phyloP scores from a whole-genome alignment of 1,139 yeast genomes.

The Debaryomyces nepalensis region DNA sequence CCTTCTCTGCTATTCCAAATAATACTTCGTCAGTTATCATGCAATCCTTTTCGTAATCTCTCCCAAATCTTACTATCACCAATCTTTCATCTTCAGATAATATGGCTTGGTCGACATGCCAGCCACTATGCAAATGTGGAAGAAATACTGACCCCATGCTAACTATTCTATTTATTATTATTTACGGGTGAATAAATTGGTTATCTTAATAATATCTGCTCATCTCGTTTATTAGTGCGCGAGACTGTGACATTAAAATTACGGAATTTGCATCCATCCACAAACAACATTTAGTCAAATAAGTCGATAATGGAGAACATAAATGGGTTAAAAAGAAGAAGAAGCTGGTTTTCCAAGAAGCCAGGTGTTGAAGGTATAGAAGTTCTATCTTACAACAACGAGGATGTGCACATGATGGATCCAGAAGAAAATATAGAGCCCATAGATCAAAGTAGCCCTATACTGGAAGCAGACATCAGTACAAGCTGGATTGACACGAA shows the following conservation, averaged over 20 bases:
- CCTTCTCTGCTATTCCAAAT: slow-evolving; percentile 78
- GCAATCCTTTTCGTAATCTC: slow-evolving; percentile 76
- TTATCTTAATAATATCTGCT: too few species aligned
- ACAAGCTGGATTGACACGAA: slow-evolving; percentile 9
- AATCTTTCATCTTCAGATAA: slow-evolving; percentile 80
- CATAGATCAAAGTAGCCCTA: slow-evolving; percentile 18
- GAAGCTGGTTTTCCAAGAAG: slow-evolving; percentile 14
- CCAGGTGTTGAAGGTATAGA: slow-evolving; percentile 12
- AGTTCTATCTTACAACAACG: slow-evolving; percentile 12
- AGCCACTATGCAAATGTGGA: slow-evolving; percentile 84
- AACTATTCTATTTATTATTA: not conserved
- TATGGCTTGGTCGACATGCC: slow-evolving; percentile 98
- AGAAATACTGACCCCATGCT: slow-evolving; percentile 83
- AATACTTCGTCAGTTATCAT: slow-evolving; percentile 90
- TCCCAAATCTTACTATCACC: slow-evolving; percentile 87
- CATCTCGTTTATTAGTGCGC: not conserved
- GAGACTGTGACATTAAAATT: not conserved
- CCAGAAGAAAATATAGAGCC: slow-evolving; percentile 11
- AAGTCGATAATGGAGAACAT: slow-evolving; percentile 6
- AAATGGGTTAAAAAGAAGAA: slow-evolving; percentile 9
- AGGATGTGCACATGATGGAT: not conserved
- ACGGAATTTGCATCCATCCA: slow-evolving; percentile 12
- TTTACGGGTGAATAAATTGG: too few species aligned
- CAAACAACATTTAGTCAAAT: slow-evolving; percentile 8
- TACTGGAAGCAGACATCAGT: slow-evolving; percentile 8